Percentiles rank a stretch among this genome's conserved stretches.
Conservation (phyloP, 139 green algal species). For the Tetraselmis chui region DNA sequence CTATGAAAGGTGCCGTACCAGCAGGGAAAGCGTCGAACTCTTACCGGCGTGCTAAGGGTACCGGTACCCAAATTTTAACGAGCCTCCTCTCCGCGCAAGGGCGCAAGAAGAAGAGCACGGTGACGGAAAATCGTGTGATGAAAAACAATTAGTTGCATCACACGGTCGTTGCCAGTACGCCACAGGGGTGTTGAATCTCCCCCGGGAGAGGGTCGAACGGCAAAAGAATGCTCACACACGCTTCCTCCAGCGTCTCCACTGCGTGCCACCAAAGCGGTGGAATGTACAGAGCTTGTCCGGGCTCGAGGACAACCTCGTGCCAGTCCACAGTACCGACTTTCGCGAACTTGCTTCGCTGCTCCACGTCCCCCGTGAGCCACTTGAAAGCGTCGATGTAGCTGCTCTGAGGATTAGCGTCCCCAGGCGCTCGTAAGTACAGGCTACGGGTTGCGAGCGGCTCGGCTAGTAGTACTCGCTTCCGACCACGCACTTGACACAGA, state of each 20-base stretch:
- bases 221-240: not conserved
- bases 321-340: not conserved
- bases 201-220: not conserved
- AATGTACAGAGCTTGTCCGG: conserved; percentile 1
- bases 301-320: not conserved
- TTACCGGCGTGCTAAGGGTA: too few relatives aligned
- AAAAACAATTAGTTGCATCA: too few relatives aligned
- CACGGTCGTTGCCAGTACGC: not conserved
- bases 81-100: too few relatives aligned
- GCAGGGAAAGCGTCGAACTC: too few relatives aligned
- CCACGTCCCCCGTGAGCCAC: not conserved
- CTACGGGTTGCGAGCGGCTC: not conserved
- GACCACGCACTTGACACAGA: not conserved
- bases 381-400: not conserved
- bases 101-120: too few relatives aligned
- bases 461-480: not conserved
- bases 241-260: not conserved
- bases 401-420: not conserved
- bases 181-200: not conserved
- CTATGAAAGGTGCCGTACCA: too few relatives aligned
- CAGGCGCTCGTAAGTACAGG: not conserved
- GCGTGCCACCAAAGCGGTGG: conserved; percentile 2
- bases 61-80: too few relatives aligned
- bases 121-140: not conserved
- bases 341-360: not conserved